A percentile compares a stretch with the other conserved stretches of the same genome.
These are phyloP conservation scores for Crithidia brevicula DNA, from an alignment of 208 protist species.

Conservation along the genomic window DNA sequence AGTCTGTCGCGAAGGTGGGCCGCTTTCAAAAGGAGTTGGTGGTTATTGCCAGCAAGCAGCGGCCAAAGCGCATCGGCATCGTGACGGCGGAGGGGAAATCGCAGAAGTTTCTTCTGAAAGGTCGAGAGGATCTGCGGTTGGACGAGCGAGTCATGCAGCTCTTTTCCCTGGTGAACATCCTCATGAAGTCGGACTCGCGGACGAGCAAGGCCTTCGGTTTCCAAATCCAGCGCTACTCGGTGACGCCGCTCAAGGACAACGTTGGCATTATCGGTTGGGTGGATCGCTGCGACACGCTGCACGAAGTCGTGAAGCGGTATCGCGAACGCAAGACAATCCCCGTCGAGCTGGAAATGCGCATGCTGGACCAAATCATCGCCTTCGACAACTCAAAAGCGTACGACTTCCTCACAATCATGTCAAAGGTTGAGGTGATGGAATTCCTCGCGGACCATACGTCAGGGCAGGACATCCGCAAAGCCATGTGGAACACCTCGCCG, in stretches of 20 bases:
- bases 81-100: slow-evolving; percentile 93
- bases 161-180: slow-evolving; percentile 99
- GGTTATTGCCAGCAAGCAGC: slow-evolving; percentile 99
- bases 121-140: slow-evolving; percentile 97
- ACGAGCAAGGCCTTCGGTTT: slow-evolving; percentile 88
- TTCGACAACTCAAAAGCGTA: slow-evolving; percentile 86
- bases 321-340: slow-evolving; percentile 59
- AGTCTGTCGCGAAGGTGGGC: slow-evolving; percentile 90
- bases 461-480: slow-evolving; percentile 96
- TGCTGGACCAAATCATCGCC: slow-evolving; percentile 84
- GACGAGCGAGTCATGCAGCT: slow-evolving; percentile 99
- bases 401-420: slow-evolving; percentile 84
- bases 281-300: slow-evolving; percentile 96
- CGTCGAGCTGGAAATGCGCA: slow-evolving; percentile 82
- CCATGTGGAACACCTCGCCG: slow-evolving; percentile 96
- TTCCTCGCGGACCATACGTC: slow-evolving; percentile 95
- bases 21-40: slow-evolving; percentile 91
- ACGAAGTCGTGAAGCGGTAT: slow-evolving; percentile 85
- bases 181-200: slow-evolving; percentile 93
- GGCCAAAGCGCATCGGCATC: slow-evolving; percentile 97
- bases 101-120: slow-evolving; percentile 99
- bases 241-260: slow-evolving; percentile 98
- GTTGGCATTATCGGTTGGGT: slow-evolving; percentile 99
- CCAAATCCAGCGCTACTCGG: slow-evolving; percentile 94
- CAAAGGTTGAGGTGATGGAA: slow-evolving; percentile 95